Base-by-base conservation (phyloP, 306 rosid genomes). In the Morella rubra region DNA sequence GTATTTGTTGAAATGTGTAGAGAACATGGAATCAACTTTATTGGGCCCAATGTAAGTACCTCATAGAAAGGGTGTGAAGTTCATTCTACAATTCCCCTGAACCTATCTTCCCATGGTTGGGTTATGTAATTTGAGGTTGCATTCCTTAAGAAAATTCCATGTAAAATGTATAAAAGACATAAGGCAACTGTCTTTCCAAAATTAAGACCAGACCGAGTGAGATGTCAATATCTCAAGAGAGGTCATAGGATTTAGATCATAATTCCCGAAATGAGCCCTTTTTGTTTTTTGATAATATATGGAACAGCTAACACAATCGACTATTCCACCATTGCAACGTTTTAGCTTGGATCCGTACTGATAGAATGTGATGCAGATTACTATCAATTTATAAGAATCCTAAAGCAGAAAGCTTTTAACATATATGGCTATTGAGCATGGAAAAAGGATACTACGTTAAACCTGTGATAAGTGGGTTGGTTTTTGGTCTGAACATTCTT, bases 1-100 rank as follows among this genome's bases (percentile, higher is more conserved):
- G 74, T 82, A 70, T 95, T 95, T 85, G 99, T 95, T 86, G 93
- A 95, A 75, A 92, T 95, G 97, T 95, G 99, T 82, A 86, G 82
- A 81, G 93, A 85, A 59, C 98, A 92, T 73, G 90, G 97, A 83
- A 87, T 95, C 82, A 95, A 92, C 88, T 95, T 95, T 78, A 92
- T 95, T 82, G 99, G 99, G 77, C 99, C 99, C 73, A 89, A 91
- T 52, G 99, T 92, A 73, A 83, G 97, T 84, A 67, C 44, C 40
- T 72, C 47, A n/a, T 27, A 47, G 75, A 77, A 65, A 54, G 12
- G 7, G 11, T 1, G 20, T 68, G 50, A 32, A 45, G 68, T 70
- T 69, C 73, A 4, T 71, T 73, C 72, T 68, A 37, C 60, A 15
- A 40, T 68, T 37, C 60, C 27, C 72, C 60, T 10, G 19, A 46